Evolutionary conservation across 768 basidiomycete species (phyloP).

Genomic region (Panellus pusillus): DNA sequence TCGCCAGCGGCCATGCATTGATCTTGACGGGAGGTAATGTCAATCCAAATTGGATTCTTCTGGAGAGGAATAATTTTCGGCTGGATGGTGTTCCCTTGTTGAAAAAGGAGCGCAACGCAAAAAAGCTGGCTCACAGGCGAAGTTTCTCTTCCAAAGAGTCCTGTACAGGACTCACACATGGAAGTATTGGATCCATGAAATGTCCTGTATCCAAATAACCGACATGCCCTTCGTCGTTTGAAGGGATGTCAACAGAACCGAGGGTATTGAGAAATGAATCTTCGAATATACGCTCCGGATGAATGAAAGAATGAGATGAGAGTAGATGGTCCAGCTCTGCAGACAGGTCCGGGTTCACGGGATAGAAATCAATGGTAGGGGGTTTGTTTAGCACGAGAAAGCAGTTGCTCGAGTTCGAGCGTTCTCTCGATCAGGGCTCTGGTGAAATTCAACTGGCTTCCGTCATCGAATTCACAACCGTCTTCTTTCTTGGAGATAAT

Average conservation of each 20-base stretch:
- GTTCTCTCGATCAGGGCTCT: conserved; percentile 21
- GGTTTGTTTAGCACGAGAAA: conserved; percentile 11
- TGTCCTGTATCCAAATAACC: too few relatives aligned
- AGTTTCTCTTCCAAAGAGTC: conserved; percentile 4
- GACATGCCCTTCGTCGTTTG: too few relatives aligned
- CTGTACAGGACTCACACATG: too few relatives aligned
- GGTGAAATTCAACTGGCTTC: conserved; percentile 20
- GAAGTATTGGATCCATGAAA: too few relatives aligned
- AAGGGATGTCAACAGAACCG: background rate
- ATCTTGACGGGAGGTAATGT: conserved; percentile 8
- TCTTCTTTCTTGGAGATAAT: conserved; percentile 20
- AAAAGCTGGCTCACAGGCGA: conserved; percentile 8
- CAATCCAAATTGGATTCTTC: conserved; percentile 11
- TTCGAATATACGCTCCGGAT: background rate
- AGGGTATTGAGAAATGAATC: background rate
- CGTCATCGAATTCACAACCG: conserved; percentile 20
- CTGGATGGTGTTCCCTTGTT: background rate
- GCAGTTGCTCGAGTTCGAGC: conserved; percentile 17
- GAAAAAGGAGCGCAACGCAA: background rate
- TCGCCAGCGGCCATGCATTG: conserved; percentile 12
- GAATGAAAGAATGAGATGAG: conserved; percentile 3
- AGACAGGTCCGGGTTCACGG: conserved; percentile 5
- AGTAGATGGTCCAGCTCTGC: conserved; percentile 15
- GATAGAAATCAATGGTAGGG: background rate
- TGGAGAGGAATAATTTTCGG: conserved; percentile 15